Evolutionary conservation across 2,329 filamentous ascomycete species (phyloP), one percentile per base, ranked within the genome.

Genomic region (Trichoderma brevicompactum): DNA sequence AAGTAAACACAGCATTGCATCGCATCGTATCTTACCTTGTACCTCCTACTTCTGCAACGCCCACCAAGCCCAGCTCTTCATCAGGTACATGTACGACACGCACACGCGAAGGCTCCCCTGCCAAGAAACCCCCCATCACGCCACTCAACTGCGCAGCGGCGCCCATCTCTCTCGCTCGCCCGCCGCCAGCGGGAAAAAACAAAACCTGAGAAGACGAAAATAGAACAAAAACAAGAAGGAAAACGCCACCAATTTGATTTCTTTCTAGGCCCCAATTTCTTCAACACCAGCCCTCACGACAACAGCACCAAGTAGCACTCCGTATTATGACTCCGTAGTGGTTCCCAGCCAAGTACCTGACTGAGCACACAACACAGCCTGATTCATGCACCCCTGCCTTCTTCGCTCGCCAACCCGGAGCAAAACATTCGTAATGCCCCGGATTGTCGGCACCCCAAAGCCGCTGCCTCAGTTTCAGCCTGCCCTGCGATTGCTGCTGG

Each of bases 211-310:
- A 38, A 38, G 10, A 38, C 2, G 36, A 38, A 38, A 38, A 38
- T 28, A 38, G 36, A 38, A 38, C 7, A 38, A 38, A 38, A 38
- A 38, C 3, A 38, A 38, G 36, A 3, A 38, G 10, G 7, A n/a
- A 13, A 60, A 32, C 46, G 56, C 56, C 56, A 60, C 56, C 56
- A 60, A 41, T 34, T 41, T 43, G 6, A 17, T 43, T 60, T 48
- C 13, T 23, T 13, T 32, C 46, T 38, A 49, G 17, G 56, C 19
- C 44, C 32, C 56, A 12, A 40, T 41, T 41, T 60, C 44, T 49
- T 41, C 56, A 32, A 5, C 23, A 5, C 23, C 23, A 28, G 23
- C 23, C 23, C 5, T 28, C 23, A 28, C 23, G 23, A 28, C 23
- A 5, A 28, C 23, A 28, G 23, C 23, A 3, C 23, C 23, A 28